These are phyloP conservation scores for Beauveria sp. DNA, from an alignment of 2,329 filamentous ascomycete species.

Conservation along the genomic window DNA sequence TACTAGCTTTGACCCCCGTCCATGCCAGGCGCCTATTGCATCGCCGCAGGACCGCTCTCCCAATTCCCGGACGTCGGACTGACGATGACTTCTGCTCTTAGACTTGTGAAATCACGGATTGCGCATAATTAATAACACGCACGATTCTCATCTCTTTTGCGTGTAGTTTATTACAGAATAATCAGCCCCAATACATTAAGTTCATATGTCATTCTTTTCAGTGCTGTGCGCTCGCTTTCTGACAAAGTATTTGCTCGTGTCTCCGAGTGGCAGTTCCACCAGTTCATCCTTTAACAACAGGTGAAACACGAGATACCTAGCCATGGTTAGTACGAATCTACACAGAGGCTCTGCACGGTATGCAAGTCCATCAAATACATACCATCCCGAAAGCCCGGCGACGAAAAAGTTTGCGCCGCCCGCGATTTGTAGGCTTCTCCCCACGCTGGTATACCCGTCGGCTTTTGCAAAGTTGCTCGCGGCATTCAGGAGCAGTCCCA, in stretches of 20 bases:
- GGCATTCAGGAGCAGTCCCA: conserved; percentile 17
- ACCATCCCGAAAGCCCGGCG: conserved; percentile 21
- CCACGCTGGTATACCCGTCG: conserved; percentile 15
- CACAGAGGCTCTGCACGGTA: neutral
- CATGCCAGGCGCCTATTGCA: too few relatives aligned
- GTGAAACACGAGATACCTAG: conserved; percentile 20
- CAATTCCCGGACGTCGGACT: too few relatives aligned
- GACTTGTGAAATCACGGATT: neutral
- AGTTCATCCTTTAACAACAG: conserved; percentile 19
- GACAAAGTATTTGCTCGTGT: conserved; percentile 19
- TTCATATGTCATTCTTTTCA: neutral
- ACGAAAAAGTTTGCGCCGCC: conserved; percentile 20
- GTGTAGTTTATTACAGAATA: too few relatives aligned
- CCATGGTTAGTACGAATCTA: neutral
- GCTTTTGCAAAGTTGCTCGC: conserved; percentile 21
- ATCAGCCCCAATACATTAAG: too few relatives aligned
- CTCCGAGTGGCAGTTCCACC: conserved; percentile 18
- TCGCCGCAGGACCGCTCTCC: too few relatives aligned
- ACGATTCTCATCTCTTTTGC: too few relatives aligned
- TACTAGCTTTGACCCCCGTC: too few relatives aligned
- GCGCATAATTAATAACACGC: neutral
- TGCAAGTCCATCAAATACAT: neutral
- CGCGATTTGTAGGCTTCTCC: conserved; percentile 16
- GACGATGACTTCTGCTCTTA: too few relatives aligned
- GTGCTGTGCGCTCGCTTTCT: conserved; percentile 7